A percentile compares a stretch with the other conserved stretches of the same genome.
These are phyloP conservation scores for Fusarium fracticaudum DNA, from an alignment of 2,329 filamentous ascomycete genomes.

Conservation along the genomic window DNA sequence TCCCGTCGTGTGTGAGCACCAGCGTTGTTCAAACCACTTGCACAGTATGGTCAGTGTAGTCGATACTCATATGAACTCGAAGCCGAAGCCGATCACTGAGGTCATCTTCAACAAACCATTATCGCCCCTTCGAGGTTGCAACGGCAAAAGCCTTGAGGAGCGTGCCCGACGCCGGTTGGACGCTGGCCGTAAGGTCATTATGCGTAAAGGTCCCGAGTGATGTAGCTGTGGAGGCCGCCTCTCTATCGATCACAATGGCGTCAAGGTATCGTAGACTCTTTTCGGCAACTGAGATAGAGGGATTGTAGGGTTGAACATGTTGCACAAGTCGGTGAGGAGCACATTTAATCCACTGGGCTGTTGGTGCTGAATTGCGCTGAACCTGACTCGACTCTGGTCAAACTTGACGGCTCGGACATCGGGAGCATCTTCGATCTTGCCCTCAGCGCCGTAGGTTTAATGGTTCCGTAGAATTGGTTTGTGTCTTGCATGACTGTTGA, in stretches of 20 bases:
- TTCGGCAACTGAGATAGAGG: too few species aligned
- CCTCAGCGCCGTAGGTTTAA: not conserved
- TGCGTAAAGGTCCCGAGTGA: too few species aligned
- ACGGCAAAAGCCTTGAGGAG: fast-evolving
- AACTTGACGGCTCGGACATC: not conserved
- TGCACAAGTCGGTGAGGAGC: not conserved
- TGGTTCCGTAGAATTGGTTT: not conserved
- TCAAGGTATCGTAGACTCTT: too few species aligned
- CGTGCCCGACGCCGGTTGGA: not conserved
- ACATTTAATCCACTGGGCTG: not conserved
- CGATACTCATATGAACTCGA: too few species aligned
- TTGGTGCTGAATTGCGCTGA: not conserved
- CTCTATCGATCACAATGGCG: not conserved
- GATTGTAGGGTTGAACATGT: not conserved
- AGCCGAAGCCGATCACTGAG: fast-evolving
- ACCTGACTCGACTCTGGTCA: not conserved
- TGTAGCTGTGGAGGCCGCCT: not conserved
- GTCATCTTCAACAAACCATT: fast-evolving
- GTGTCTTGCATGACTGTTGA: not conserved
- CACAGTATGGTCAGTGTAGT: too few species aligned
- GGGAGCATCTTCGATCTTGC: not conserved
- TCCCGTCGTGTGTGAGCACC: too few species aligned
- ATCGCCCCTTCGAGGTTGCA: too few species aligned
- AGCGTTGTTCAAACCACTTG: too few species aligned
- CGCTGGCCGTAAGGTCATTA: too few species aligned